Base-by-base conservation (phyloP, 352 stramenopile genomes). In the Phytopythium ostracodes region DNA sequence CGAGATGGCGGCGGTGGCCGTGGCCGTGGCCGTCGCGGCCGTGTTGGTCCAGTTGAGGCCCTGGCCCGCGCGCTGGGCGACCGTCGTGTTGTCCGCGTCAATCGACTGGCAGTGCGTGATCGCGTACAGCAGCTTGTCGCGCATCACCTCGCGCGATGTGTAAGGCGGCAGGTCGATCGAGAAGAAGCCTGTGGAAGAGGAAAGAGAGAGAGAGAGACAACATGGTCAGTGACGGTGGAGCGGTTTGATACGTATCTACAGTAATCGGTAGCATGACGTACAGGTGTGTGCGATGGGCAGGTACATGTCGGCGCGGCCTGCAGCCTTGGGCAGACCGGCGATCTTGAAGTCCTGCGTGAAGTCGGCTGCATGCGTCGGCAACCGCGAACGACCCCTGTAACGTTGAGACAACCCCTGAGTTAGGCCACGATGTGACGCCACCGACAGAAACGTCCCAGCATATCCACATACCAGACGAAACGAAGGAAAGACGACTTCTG, bases 311-410 rank as follows among this genome's bases (percentile, higher is more conserved):
- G 87, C 77, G 5, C 85, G 79, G 0, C 79, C 83, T 1, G 72
- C 71, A 44, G 86, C 81, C 59, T 92, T 94, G 2, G 91, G 89
- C 29, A 96, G 62, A 0, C 82, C 87, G 12, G 84, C 91, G 64
- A 96, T 94, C 65, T 96, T 96, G 59, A 96, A 96, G 63, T 96
- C 86, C 43, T 96, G 87, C 7, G 87, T 95, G 62, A 96, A 91
- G 71, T 98, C 74, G 75, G 88, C 73, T 31, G 88, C 77, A 65
- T 97, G 73, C 49, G 88, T 88, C 57, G 95, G 95, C 69, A 98
- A 54, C 40, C 92, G 81, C n/a, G 87, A 96, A 49, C 87, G 77
- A 1, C 87, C 87, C 81, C 77, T 87, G 25, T 20, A 62, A 3
- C 25, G 5, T 24, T 5, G 25, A 10, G 24, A 35, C n/a, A 52